These are phyloP conservation scores for Colletotrichum sansevieriae DNA, from an alignment of 2,329 filamentous ascomycete species.

Conservation along the genomic window DNA sequence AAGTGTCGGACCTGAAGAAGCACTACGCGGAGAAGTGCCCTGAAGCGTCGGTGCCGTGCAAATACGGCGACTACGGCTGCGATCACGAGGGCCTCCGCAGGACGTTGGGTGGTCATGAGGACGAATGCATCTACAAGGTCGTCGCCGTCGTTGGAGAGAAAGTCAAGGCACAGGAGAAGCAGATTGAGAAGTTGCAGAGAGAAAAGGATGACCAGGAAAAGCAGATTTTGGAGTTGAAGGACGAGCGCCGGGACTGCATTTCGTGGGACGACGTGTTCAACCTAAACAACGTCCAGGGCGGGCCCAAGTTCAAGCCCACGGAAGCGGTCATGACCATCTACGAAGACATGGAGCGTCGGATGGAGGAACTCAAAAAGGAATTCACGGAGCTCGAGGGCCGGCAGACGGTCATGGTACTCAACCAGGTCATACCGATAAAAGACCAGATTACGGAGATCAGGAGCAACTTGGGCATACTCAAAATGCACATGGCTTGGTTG, in stretches of 20 bases:
- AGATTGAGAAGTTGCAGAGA: conserved; percentile 59
- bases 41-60: conserved; percentile 57
- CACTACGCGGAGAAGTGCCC: conserved; percentile 63
- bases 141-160: conserved; percentile 63
- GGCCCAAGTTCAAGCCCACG: conserved; percentile 39
- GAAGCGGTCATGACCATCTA: conserved; percentile 44
- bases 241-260: conserved; percentile 39
- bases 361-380: conserved; percentile 69
- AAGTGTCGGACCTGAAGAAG: conserved; percentile 59
- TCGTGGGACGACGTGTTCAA: conserved; percentile 40
- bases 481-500: conserved; percentile 71
- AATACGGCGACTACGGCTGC: conserved; percentile 65
- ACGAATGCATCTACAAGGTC: conserved; percentile 65
- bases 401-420: conserved; percentile 72
- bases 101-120: conserved; percentile 59
- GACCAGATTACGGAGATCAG: conserved; percentile 72
- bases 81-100: conserved; percentile 54
- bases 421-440: conserved; percentile 71
- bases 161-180: conserved; percentile 61
- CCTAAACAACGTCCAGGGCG: conserved; percentile 33
- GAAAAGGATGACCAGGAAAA: conserved; percentile 50
- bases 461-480: conserved; percentile 68
- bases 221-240: conserved; percentile 53
- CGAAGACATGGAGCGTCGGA: conserved; percentile 47
- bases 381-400: conserved; percentile 70